Percentiles rank a stretch among this genome's conserved stretches.
These are phyloP conservation scores for Tetrapyrgos nigripes DNA, from an alignment of 1,284 basidiomycete species.

Conservation along the genomic window DNA sequence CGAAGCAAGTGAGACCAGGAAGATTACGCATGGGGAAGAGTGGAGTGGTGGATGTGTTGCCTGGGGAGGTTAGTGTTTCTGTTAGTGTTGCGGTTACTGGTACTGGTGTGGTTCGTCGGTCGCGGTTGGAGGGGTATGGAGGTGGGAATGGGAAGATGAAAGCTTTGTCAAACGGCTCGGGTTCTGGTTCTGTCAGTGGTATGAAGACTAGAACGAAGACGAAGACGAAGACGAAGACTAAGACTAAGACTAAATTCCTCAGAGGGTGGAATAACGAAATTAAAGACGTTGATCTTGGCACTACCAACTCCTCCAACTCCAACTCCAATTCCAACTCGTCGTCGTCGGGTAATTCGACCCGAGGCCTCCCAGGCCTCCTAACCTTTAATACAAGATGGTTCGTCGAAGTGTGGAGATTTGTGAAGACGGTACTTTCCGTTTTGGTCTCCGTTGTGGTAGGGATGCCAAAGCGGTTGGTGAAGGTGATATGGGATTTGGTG, in stretches of 20 bases:
- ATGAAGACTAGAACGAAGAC: no score
- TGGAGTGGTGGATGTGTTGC: constrained; percentile 37
- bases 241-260: constrained; percentile 14
- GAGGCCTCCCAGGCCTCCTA: constrained; percentile 41
- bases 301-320: background rate
- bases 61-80: constrained; percentile 25
- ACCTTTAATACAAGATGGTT: constrained; percentile 54
- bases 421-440: constrained; percentile 44
- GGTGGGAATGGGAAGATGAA: constrained; percentile 7
- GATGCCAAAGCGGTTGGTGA: constrained; percentile 21
- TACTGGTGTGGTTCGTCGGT: constrained; percentile 12
- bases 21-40: constrained; percentile 10
- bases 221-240: no score
- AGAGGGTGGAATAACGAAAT: constrained; percentile 58
- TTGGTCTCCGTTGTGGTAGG: no score
- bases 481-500: constrained; percentile 10
- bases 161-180: constrained; percentile 7
- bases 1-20: constrained; percentile 3
- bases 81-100: no score
- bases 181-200: no score
- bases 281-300: constrained; percentile 43
- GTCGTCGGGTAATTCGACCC: no score
- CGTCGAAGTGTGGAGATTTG: constrained; percentile 51
- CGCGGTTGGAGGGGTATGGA: constrained; percentile 21
- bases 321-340: no score